Evolutionary conservation across 176 grass and related monocot species (phyloP).

Genomic region (Rhynchospora pubera): DNA sequence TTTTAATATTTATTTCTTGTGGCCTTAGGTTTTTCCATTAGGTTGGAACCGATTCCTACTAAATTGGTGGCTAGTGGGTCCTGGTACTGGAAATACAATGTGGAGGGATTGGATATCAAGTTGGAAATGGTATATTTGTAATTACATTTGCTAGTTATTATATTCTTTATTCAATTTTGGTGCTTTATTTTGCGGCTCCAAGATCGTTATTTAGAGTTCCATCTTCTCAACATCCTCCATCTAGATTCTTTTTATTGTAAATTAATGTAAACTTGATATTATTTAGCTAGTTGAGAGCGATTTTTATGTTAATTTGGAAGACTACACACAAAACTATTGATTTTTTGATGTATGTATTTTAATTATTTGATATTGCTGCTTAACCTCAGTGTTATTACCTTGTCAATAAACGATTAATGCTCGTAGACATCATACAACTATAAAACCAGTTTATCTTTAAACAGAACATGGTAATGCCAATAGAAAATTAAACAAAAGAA

Average conservation of each 20-base stretch:
- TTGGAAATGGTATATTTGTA: conserved; percentile 71
- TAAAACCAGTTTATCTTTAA: background rate
- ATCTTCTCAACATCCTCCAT: background rate
- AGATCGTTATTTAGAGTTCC: background rate
- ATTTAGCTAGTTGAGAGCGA: background rate
- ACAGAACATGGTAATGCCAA: background rate
- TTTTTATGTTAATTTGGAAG: background rate
- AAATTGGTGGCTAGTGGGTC: conserved; percentile 52
- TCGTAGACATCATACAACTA: background rate
- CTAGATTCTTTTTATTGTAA: background rate
- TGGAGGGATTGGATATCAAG: conserved; percentile 47
- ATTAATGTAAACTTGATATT: background rate
- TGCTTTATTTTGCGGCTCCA: conserved; percentile 22
- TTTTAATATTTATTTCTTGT: conserved; percentile 10
- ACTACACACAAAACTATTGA: background rate
- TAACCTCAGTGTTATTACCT: background rate
- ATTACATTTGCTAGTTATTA: conserved; percentile 20
- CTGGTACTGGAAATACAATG: conserved; percentile 79
- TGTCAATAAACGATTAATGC: background rate
- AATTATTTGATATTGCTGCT: background rate
- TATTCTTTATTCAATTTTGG: conserved; percentile 41
- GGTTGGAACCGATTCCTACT: conserved; percentile 46
- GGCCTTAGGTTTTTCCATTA: conserved; percentile 46
- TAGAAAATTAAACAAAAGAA: background rate
- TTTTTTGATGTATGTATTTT: background rate